Conservation (phyloP, 2,329 filamentous ascomycete species). For the Ceratocystis ficicola region DNA sequence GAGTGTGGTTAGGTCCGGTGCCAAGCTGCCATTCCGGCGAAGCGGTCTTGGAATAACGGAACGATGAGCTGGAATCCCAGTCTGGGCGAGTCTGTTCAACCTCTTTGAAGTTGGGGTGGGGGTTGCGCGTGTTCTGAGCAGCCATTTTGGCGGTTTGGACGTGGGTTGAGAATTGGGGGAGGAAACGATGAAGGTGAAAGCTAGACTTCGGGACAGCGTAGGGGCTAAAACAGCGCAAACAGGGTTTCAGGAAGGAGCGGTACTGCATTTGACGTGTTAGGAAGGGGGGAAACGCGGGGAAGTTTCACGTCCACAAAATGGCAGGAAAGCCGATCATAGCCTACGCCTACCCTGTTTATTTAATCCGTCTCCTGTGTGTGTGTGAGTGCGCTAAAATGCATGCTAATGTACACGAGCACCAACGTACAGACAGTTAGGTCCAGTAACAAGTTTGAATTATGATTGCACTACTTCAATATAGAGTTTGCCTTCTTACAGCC, state of each 20-base stretch:
- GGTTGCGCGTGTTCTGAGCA: slow-evolving; percentile 43
- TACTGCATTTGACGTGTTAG: neutral
- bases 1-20: slow-evolving; percentile 47
- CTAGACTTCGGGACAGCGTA: slow-evolving; percentile 18
- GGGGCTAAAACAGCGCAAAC: neutral
- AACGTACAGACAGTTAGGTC: too few relatives aligned
- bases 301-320: neutral
- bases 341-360: neutral
- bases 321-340: neutral
- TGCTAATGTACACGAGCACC: neutral
- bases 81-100: slow-evolving; percentile 54
- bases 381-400: neutral
- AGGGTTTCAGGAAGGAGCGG: neutral
- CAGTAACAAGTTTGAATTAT: too few relatives aligned
- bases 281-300: slow-evolving; percentile 8
- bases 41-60: slow-evolving; percentile 51
- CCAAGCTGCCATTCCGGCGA: slow-evolving; percentile 55
- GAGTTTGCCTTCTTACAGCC: too few relatives aligned
- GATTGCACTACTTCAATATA: too few relatives aligned
- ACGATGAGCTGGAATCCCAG: slow-evolving; percentile 40
- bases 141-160: slow-evolving; percentile 10
- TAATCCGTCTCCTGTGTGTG: neutral
- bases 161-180: slow-evolving; percentile 24
- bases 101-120: slow-evolving; percentile 61
- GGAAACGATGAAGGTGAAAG: neutral